Base-by-base conservation (phyloP, 164 flowering plant species). In the Vitis amurensis region DNA sequence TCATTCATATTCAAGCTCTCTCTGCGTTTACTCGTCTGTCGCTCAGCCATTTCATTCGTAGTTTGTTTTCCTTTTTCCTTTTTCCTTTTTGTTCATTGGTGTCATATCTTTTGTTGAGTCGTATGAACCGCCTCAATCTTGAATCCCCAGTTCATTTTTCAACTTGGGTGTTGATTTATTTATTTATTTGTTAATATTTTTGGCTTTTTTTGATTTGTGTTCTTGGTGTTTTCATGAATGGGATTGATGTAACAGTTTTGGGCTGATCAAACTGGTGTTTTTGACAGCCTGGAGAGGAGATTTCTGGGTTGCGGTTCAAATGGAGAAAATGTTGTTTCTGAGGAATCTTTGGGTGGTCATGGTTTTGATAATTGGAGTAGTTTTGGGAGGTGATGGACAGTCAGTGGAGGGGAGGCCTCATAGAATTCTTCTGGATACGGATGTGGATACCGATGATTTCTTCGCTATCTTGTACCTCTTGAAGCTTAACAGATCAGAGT, bases 391-490 rank as follows among this genome's bases (percentile, higher is more conserved):
- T 19, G 16, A 48, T 64, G n/a, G 61, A 30, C 13, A 17, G 14
- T 9, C 64, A 9, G 79, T 67, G 19, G 76, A 73, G 11, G 80
- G 80, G 23, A 13, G 13, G 30, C 87, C 84, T 9, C 85, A 64
- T 16, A 82, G 91, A 79, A 83, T 92, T 74, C 86, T 92, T 57
- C 65, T 92, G 77, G 99, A 92, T 68, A 85, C 97, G 0, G 99
- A 94, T 73, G 86, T 90, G 2, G 97, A 94, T 73, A 93, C 94
- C 0, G 99, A 95, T 72, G 99, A 93, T 80, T 83, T 93, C 73
- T 93, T 91, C 59, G 98, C 92, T 60, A 83, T 93, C 6, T 70
- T 90, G 53, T 95, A 93, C 70, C 86, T 95, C 11, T 77, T 95
- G 80, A 95, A 95, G 87, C 88, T 79, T 9, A 85, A 93, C 78